Conservation (phyloP, 2,329 filamentous ascomycete genomes). For the Graphilbum sp. region DNA sequence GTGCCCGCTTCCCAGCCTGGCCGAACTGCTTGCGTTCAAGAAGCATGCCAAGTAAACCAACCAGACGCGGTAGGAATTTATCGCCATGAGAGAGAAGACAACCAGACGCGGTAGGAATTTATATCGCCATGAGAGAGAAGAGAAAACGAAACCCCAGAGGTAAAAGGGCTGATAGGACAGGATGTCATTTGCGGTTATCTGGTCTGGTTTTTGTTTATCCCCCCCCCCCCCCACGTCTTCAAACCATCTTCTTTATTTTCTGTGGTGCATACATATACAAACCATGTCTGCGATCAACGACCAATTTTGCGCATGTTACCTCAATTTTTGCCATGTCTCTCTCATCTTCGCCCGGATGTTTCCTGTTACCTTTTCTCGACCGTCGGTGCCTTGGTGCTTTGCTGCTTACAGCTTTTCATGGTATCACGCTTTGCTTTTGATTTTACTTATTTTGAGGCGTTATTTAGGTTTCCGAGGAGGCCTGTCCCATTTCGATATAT, state of each 20-base stretch:
- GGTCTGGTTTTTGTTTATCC: neutral
- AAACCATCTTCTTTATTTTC: no score
- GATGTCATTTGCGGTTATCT: neutral
- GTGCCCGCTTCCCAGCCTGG: slow-evolving; percentile 65
- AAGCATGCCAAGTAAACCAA: slow-evolving; percentile 44
- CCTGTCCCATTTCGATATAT: slow-evolving; percentile 7
- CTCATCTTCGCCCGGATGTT: no score
- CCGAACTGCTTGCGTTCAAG: slow-evolving; percentile 79
- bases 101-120: no score
- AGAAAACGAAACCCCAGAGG: no score
- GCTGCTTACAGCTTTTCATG: neutral
- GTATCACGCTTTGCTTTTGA: neutral
- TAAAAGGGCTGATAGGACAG: no score
- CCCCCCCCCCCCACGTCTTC: neutral
- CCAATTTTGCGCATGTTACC: no score
- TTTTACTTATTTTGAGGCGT: slow-evolving; percentile 2
- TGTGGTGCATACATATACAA: no score
- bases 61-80: no score
- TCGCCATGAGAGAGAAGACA: no score
- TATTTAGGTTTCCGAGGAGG: slow-evolving; percentile 2
- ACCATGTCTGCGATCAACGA: no score
- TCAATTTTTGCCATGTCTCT: no score
- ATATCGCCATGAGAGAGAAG: no score
- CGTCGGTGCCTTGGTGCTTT: neutral
- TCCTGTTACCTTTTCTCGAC: neutral